Evolutionary conservation across 305 asterid genomes (phyloP).

Genomic region (Fraxinus baroniana): DNA sequence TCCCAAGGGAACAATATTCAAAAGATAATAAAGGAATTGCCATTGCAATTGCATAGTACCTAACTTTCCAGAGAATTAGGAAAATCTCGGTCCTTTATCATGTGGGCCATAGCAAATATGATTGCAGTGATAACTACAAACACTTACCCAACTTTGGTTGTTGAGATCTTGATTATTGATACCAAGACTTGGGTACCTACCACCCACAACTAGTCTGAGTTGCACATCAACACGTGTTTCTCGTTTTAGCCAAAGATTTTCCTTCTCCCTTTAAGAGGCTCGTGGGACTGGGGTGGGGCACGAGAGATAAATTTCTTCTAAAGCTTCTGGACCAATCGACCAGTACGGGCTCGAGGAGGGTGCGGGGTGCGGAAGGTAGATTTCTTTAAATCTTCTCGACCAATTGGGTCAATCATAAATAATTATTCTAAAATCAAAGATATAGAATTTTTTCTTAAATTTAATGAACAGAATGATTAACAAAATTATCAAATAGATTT

Average conservation of each 20-base stretch:
- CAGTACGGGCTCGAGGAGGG: too few species aligned
- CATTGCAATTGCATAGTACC: background rate
- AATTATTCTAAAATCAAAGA: too few species aligned
- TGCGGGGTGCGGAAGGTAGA: too few species aligned
- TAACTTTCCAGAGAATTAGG: background rate
- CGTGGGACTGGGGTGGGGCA: background rate
- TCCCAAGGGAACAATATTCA: background rate
- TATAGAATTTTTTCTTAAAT: too few species aligned
- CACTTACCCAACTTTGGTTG: background rate
- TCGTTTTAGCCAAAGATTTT: background rate
- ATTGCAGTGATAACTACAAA: background rate
- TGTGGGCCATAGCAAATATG: background rate
- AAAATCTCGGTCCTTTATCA: background rate
- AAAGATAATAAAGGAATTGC: background rate
- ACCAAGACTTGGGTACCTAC: background rate
- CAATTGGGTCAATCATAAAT: background rate
- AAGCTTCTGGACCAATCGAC: too few species aligned
- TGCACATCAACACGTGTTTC: background rate
- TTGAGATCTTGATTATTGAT: background rate
- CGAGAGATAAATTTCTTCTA: background rate
- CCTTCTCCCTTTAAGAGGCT: background rate
- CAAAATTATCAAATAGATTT: too few species aligned
- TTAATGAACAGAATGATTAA: too few species aligned
- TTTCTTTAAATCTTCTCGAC: background rate
- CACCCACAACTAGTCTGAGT: background rate